Percentiles rank a stretch among this genome's conserved stretches.
Evolutionary conservation across 1,284 basidiomycete genomes (phyloP).

Genomic region (Pseudozyma pruni): DNA sequence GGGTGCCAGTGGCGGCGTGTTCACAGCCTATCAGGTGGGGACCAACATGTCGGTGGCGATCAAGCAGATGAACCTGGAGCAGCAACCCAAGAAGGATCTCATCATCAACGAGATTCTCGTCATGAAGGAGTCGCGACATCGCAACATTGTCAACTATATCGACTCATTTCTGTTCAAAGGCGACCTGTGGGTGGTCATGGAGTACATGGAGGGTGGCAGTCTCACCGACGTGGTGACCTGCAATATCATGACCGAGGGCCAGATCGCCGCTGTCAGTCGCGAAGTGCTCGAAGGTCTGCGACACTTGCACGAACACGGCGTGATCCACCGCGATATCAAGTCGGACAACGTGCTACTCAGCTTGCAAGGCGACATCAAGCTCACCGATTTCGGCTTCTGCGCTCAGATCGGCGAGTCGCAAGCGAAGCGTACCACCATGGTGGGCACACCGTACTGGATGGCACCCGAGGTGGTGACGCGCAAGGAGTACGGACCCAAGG

Average conservation of each 20-base stretch:
- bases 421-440: slow-evolving; percentile 98
- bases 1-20: slow-evolving; percentile 96
- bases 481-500: slow-evolving; percentile 98
- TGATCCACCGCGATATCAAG: slow-evolving; percentile 98
- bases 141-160: slow-evolving; percentile 99
- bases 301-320: slow-evolving; percentile 91
- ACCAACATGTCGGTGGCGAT: slow-evolving; percentile 94
- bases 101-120: slow-evolving; percentile 99
- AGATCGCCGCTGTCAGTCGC: slow-evolving; percentile 90
- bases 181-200: slow-evolving; percentile 99
- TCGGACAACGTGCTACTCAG: slow-evolving; percentile 93
- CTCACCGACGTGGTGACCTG: slow-evolving; percentile 96
- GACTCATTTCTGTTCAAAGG: slow-evolving; percentile 98
- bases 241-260: slow-evolving; percentile 90
- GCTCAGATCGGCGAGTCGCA: slow-evolving; percentile 93
- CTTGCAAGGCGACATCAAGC: slow-evolving; percentile 93
- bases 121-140: slow-evolving; percentile 94
- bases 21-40: slow-evolving; percentile 95
- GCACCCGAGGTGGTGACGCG: slow-evolving; percentile 97
- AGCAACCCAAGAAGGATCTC: slow-evolving; percentile 98
- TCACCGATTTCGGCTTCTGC: slow-evolving; percentile 99
- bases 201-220: slow-evolving; percentile 95
- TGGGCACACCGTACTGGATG: slow-evolving; percentile 99
- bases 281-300: slow-evolving; percentile 91
- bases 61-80: slow-evolving; percentile 99